A percentile compares a stretch with the other conserved stretches of the same genome.
These are phyloP conservation scores for Neurospora sp. DNA, from an alignment of 495 filamentous ascomycete genomes.

Conservation along the genomic window DNA sequence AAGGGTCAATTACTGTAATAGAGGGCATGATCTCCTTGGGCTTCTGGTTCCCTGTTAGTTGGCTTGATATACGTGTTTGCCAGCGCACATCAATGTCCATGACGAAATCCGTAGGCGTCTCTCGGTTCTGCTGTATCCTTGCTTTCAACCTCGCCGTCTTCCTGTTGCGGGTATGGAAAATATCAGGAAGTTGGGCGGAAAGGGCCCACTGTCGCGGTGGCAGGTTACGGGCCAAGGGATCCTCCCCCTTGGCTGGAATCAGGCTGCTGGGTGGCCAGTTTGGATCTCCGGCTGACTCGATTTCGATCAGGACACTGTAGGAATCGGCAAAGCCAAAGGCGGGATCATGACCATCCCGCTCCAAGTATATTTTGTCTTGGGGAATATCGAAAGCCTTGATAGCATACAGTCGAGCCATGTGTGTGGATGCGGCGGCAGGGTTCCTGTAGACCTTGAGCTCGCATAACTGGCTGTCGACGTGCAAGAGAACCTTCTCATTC, in stretches of 20 bases:
- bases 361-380: conserved; percentile 35
- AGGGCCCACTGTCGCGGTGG: conserved; percentile 29
- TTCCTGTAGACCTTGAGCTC: conserved; percentile 35
- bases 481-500: conserved; percentile 21
- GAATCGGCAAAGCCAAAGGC: conserved; percentile 33
- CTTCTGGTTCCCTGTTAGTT: conserved; percentile 9
- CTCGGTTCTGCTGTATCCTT: conserved; percentile 20
- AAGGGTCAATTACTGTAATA: conserved; percentile 18
- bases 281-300: conserved; percentile 35
- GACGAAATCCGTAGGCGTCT: conserved; percentile 24
- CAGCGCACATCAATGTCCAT: conserved; percentile 41
- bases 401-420: conserved; percentile 34
- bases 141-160: conserved; percentile 27
- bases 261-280: conserved; percentile 41
- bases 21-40: conserved; percentile 21
- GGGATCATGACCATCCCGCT: conserved; percentile 27
- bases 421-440: conserved; percentile 24
- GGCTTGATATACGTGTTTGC: conserved; percentile 23
- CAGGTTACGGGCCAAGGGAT: conserved; percentile 12
- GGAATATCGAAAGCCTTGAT: conserved; percentile 37
- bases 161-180: conserved; percentile 29
- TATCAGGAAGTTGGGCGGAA: conserved; percentile 27
- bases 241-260: conserved; percentile 17
- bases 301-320: conserved; percentile 36
- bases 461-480: conserved; percentile 40